Evolutionary conservation across 148 eudicot genomes (phyloP), one percentile per base, ranked within the genome.

Genomic region (Rhododendron williamsianum): DNA sequence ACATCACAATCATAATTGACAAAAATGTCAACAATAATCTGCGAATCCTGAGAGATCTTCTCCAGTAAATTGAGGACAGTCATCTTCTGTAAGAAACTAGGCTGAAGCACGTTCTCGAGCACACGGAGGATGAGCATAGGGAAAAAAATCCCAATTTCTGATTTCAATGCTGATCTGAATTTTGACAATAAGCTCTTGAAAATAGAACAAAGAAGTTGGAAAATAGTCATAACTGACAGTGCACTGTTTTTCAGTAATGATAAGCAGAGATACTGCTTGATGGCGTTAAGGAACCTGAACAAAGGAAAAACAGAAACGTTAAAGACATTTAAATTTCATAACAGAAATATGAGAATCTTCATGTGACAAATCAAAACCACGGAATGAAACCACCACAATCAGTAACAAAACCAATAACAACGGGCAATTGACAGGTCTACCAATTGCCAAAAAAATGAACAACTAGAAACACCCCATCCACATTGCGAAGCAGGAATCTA

Each of bases 1-100:
- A 95, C 91, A 88, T 97, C 99, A 88, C 99, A 97, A 81, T 97
- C 99, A 84, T 97, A 97, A 90, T 97, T 97, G 85, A 97, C 99
- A 91, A 94, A 97, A 84, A 93, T 89, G 86, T 97, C 99, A 86
- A 97, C 87, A 23, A 95, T 82, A 69, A 97, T 88, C 91, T 94
- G 95, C 15, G 99, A 87, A 91, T 97, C 99, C 86, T 92, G 91
- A 81, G 94, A 95, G 82, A 95, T 95, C 92, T 93, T 93, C 88
- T 95, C 98, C 87, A 97, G 91, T 58, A 95, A 89, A 91, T 89
- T 93, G 90, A 97, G 95, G 73, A 97, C 94, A 85, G 98, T 94
- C 99, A 97, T 97, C 91, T 97, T 97, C 88, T 97, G 99, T 51
- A 97, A 88, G 91, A 94, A 97, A 89, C 99, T 95, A 83, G 99